Evolutionary conservation across 2,329 filamentous ascomycete genomes (phyloP).

Genomic region (Knoxdaviesia capensis): DNA sequence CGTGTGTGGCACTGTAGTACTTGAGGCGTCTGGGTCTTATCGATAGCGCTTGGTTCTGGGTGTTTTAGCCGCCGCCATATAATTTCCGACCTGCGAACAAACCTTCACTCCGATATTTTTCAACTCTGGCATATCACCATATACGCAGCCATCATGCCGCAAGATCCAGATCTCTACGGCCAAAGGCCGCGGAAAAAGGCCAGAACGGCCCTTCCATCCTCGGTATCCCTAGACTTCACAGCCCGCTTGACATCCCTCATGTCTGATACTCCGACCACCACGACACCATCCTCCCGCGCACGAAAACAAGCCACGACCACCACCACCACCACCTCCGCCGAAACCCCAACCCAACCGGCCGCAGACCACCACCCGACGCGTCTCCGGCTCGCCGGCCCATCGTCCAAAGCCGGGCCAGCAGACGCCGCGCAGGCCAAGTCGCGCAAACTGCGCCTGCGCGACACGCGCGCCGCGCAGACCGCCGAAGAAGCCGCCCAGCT

Average conservation of each 20-base stretch:
- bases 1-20: too few species aligned
- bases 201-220: constrained; percentile 49
- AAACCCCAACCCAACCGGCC: too few species aligned
- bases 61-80: too few species aligned
- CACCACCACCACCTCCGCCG: too few species aligned
- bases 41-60: too few species aligned
- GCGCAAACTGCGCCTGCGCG: too few species aligned
- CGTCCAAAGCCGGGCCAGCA: constrained; percentile 18
- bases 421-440: too few species aligned
- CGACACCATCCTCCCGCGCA: constrained; percentile 17
- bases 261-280: constrained; percentile 25
- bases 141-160: constrained; percentile 23
- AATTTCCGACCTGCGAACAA: too few species aligned
- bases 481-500: constrained; percentile 44
- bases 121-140: too few species aligned
- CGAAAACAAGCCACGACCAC: constrained; percentile 15
- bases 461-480: constrained; percentile 5
- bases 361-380: neutral
- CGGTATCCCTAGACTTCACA: constrained; percentile 64
- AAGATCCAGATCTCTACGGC: constrained; percentile 59
- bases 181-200: constrained; percentile 48
- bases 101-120: too few species aligned
- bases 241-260: constrained; percentile 73
- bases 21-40: too few species aligned
- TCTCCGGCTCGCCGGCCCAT: constrained; percentile 7